A percentile compares a stretch with the other conserved stretches of the same genome.
Conservation (phyloP, 805 yeast species). For the Maudiozyma barnettii region DNA sequence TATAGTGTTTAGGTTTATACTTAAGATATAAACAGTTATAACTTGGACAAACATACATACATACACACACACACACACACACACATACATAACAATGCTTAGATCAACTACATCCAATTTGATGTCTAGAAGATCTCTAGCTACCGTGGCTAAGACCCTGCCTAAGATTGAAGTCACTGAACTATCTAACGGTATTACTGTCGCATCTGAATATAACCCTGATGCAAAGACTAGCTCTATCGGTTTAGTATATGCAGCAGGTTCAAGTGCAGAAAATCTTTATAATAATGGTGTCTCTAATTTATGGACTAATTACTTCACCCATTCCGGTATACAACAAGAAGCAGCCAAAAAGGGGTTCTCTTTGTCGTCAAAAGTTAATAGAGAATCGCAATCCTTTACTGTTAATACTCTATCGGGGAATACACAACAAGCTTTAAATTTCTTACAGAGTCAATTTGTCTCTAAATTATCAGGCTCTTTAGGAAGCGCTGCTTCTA, state of each 20-base stretch:
- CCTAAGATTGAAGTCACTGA: slow-evolving; percentile 62
- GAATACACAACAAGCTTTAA: slow-evolving; percentile 43
- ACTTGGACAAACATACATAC: too few relatives aligned
- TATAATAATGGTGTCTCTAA: slow-evolving; percentile 77
- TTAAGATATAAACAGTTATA: too few relatives aligned
- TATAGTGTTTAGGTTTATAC: too few relatives aligned
- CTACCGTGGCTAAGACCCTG: slow-evolving; percentile 23
- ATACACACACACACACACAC: not conserved
- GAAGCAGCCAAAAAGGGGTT: slow-evolving; percentile 45
- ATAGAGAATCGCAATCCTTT: slow-evolving; percentile 58
- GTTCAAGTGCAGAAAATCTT: slow-evolving; percentile 70
- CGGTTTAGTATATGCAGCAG: slow-evolving; percentile 67
- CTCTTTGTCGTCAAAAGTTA: slow-evolving; percentile 41
- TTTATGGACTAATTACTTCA: slow-evolving; percentile 44
- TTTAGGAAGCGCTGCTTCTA: slow-evolving; percentile 26
- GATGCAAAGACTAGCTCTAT: slow-evolving; percentile 41
- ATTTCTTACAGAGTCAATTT: slow-evolving; percentile 37
- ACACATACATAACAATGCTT: not conserved
- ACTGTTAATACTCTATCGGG: slow-evolving; percentile 44
- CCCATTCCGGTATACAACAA: slow-evolving; percentile 13
- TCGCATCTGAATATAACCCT: slow-evolving; percentile 60
- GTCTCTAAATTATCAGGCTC: slow-evolving; percentile 6
- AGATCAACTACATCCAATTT: slow-evolving; percentile 15
- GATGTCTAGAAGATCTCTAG: slow-evolving; percentile 1
- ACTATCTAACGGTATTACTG: slow-evolving; percentile 62